Evolutionary conservation across 192 early-diverging fungal genomes (phyloP).

Genomic region (Mortierella hygrophila): DNA sequence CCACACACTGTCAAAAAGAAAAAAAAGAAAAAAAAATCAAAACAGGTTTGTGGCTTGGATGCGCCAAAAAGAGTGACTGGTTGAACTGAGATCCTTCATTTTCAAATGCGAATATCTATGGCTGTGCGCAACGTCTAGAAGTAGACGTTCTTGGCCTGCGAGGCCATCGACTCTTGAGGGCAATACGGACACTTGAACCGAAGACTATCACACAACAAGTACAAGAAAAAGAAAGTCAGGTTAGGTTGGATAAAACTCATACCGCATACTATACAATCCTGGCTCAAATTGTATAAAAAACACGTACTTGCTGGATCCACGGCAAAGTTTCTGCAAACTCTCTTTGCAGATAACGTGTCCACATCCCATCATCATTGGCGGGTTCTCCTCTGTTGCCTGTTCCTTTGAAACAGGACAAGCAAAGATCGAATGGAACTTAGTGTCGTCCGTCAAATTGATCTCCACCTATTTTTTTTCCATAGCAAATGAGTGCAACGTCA

Average conservation of each 20-base stretch:
- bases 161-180: slow-evolving; percentile 83
- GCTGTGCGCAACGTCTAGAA: slow-evolving; percentile 64
- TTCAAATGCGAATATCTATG: neutral
- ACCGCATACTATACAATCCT: slow-evolving; percentile 20
- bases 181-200: slow-evolving; percentile 99
- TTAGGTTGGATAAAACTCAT: neutral
- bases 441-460: slow-evolving; percentile 86
- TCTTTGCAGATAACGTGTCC: slow-evolving; percentile 97
- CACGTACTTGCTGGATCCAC: slow-evolving; percentile 68
- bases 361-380: slow-evolving; percentile 98
- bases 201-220: neutral
- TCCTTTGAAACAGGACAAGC: slow-evolving; percentile 98
- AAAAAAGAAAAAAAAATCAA: slow-evolving; percentile 12
- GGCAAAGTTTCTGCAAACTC: slow-evolving; percentile 85
- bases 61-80: neutral
- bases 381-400: slow-evolving; percentile 91
- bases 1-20: neutral
- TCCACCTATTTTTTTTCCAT: slow-evolving; percentile 67
- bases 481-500: neutral
- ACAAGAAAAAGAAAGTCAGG: neutral
- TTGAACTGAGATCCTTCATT: neutral
- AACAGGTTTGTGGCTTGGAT: neutral
- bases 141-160: slow-evolving; percentile 83
- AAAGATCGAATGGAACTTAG: slow-evolving; percentile 96
- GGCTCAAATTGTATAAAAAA: slow-evolving; percentile 10